Percentiles rank a stretch among this genome's conserved stretches.
These are phyloP conservation scores for Perilla frutescens DNA, from an alignment of 257 asterid genomes.

Conservation along the genomic window DNA sequence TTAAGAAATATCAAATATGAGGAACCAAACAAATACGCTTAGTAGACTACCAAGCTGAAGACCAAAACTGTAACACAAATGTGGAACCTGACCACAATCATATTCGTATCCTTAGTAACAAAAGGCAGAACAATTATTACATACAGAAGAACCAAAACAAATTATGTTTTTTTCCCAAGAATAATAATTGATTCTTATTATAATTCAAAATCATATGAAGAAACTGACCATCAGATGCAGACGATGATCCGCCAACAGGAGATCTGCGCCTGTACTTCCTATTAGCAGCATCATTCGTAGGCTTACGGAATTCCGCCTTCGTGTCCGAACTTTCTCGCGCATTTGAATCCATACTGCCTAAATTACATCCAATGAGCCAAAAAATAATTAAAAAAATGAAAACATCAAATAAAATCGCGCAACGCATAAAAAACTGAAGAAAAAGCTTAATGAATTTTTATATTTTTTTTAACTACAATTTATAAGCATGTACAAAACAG, in stretches of 20 bases:
- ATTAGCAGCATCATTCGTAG: constrained; percentile 62
- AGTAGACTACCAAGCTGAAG: not conserved
- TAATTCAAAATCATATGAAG: constrained; percentile 2
- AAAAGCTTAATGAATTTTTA: not conserved
- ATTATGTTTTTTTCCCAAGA: not conserved
- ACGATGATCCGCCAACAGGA: constrained; percentile 67
- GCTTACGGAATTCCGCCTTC: constrained; percentile 81
- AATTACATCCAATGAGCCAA: constrained; percentile 32
- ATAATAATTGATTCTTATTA: not conserved
- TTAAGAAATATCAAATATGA: constrained; percentile 2
- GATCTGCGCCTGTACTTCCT: constrained; percentile 93
- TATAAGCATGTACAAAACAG: not conserved
- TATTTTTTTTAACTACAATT: not conserved
- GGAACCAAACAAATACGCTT: not conserved
- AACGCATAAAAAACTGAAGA: not conserved
- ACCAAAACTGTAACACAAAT: not conserved
- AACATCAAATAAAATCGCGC: not conserved
- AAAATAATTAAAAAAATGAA: not conserved
- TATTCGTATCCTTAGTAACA: not conserved
- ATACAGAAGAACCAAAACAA: not conserved
- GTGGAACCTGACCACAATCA: not conserved
- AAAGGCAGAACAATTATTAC: not conserved
- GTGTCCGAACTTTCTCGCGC: constrained; percentile 51
- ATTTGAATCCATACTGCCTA: constrained; percentile 57
- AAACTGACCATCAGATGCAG: constrained; percentile 70